Percentiles rank a stretch among this genome's conserved stretches.
phyloP scores from a whole-genome alignment of 768 basidiomycete genomes.

The Clavaria fumosa region DNA sequence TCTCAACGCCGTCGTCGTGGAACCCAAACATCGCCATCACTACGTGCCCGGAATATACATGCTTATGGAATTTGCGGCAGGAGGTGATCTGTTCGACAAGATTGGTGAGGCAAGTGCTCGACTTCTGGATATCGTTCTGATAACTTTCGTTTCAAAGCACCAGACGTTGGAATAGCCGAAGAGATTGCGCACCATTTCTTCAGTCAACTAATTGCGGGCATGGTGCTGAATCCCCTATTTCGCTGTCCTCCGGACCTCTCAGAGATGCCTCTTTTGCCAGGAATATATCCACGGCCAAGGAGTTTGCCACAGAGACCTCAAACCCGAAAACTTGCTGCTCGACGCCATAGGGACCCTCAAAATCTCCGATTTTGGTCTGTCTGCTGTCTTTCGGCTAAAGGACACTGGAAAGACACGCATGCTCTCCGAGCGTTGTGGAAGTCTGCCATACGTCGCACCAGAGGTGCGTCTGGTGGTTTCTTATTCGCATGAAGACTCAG shows the following conservation, averaged over 20 bases:
- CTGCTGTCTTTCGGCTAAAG: slow-evolving; percentile 78
- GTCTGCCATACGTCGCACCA: slow-evolving; percentile 87
- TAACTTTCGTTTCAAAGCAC: slow-evolving; percentile 35
- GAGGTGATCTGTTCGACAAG: slow-evolving; percentile 96
- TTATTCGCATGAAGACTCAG: neutral
- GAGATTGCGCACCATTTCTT: slow-evolving; percentile 88
- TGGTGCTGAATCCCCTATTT: slow-evolving; percentile 34
- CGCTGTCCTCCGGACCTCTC: slow-evolving; percentile 2
- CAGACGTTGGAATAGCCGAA: slow-evolving; percentile 76
- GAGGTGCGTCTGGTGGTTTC: slow-evolving; percentile 39
- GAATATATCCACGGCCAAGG: slow-evolving; percentile 77
- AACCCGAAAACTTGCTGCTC: slow-evolving; percentile 90
- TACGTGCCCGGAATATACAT: slow-evolving; percentile 83
- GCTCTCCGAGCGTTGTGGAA: slow-evolving; percentile 77
- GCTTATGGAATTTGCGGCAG: slow-evolving; percentile 80
- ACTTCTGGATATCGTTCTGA: neutral
- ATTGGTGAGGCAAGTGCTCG: slow-evolving; percentile 47
- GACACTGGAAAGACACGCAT: slow-evolving; percentile 59
- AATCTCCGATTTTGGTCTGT: slow-evolving; percentile 91
- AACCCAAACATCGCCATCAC: slow-evolving; percentile 34
- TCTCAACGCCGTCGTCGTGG: slow-evolving; percentile 61
- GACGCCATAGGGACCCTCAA: slow-evolving; percentile 76
- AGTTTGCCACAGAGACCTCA: slow-evolving; percentile 91
- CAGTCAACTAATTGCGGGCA: slow-evolving; percentile 65
- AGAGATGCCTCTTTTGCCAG: slow-evolving; percentile 22